These are phyloP conservation scores for Phaeophleospora eucalypticola DNA, from an alignment of 2,329 filamentous ascomycete species.

Conservation along the genomic window DNA sequence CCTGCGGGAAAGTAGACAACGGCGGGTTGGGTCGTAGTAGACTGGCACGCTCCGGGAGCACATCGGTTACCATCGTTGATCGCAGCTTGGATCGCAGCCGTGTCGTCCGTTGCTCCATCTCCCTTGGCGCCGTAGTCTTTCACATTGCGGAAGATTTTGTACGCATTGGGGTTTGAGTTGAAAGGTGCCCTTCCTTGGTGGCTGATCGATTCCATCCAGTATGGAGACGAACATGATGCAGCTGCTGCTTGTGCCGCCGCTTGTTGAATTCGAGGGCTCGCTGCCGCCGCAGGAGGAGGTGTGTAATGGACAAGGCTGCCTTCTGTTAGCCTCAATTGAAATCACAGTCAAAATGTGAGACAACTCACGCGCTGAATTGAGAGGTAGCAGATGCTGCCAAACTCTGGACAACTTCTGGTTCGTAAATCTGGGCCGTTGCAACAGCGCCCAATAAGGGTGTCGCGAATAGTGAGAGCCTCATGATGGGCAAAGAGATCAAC, in stretches of 20 bases:
- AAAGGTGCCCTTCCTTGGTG: slow-evolving; percentile 49
- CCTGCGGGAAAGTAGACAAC: slow-evolving; percentile 57
- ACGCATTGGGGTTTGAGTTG: slow-evolving; percentile 38
- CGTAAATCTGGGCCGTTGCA: slow-evolving; percentile 14
- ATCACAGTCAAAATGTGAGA: not conserved
- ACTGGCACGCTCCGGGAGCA: slow-evolving; percentile 38
- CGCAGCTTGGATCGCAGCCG: slow-evolving; percentile 50
- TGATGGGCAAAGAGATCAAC: slow-evolving; percentile 8
- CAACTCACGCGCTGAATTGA: slow-evolving; percentile 1
- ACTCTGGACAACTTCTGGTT: slow-evolving; percentile 5
- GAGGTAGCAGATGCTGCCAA: slow-evolving; percentile 1
- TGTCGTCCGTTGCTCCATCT: slow-evolving; percentile 53
- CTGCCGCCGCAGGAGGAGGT: slow-evolving; percentile 9
- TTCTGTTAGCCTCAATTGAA: not conserved
- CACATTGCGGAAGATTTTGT: slow-evolving; percentile 49
- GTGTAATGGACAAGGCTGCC: not conserved
- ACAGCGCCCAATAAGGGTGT: slow-evolving; percentile 14
- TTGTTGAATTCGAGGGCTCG: slow-evolving; percentile 2
- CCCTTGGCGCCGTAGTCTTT: slow-evolving; percentile 44
- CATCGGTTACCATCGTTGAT: slow-evolving; percentile 41
- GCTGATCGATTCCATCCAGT: slow-evolving; percentile 43
- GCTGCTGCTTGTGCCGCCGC: not conserved
- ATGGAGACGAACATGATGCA: slow-evolving; percentile 19
- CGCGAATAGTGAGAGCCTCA: slow-evolving; percentile 14
- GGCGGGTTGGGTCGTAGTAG: slow-evolving; percentile 50